phyloP scores from a whole-genome alignment of 179 eudicot species.

The Spinacia oleracea region DNA sequence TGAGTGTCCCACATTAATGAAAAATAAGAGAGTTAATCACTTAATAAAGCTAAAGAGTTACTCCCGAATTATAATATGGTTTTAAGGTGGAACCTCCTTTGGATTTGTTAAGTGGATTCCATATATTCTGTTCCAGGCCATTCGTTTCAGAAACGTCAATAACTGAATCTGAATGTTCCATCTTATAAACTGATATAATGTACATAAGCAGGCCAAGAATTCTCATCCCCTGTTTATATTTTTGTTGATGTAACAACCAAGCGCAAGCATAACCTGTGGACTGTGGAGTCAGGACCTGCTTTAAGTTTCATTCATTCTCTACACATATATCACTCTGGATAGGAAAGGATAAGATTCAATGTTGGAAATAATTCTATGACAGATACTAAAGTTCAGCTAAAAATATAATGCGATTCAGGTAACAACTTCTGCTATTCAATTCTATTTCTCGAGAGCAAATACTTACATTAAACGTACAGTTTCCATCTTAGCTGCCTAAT shows the following conservation, averaged over 20 bases:
- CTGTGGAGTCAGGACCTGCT: not conserved
- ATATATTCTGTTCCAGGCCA: too few species aligned
- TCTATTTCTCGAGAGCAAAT: not conserved
- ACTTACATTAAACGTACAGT: not conserved
- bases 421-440: not conserved
- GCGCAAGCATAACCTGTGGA: too few species aligned
- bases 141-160: too few species aligned
- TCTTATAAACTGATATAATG: not conserved
- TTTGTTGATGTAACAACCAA: too few species aligned
- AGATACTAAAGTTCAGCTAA: not conserved
- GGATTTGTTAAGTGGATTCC: too few species aligned
- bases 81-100: too few species aligned
- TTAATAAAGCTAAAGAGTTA: too few species aligned
- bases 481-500: not conserved
- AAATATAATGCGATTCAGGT: not conserved
- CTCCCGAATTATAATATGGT: too few species aligned
- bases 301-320: not conserved
- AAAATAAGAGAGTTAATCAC: too few species aligned
- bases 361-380: not conserved
- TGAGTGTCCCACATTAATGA: too few species aligned
- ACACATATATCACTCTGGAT: not conserved
- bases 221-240: too few species aligned
- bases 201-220: not conserved
- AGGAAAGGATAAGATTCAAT: not conserved
- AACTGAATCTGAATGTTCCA: not conserved